phyloP scores from a whole-genome alignment of 768 basidiomycete species.

The Bullera alba region DNA sequence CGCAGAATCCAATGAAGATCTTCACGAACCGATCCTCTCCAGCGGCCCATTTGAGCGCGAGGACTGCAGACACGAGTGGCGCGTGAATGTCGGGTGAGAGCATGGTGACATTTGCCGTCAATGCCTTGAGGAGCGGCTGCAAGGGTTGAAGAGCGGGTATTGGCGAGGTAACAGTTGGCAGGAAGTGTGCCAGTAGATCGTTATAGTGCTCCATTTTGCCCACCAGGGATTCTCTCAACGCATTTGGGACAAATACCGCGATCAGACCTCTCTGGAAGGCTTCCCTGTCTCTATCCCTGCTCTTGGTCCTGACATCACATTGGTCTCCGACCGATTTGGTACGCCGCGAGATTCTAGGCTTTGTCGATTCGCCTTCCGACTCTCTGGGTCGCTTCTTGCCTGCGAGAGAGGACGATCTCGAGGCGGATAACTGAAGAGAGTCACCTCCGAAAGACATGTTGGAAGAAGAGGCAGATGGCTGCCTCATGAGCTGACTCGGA shows the following conservation, averaged over 20 bases:
- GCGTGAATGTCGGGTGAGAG: slow-evolving; percentile 69
- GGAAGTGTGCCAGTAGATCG: slow-evolving; percentile 80
- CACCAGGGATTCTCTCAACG: slow-evolving; percentile 49
- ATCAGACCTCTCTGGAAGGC: slow-evolving; percentile 45
- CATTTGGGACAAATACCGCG: slow-evolving; percentile 45
- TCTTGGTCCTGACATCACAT: slow-evolving; percentile 2
- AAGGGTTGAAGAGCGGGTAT: slow-evolving; percentile 48
- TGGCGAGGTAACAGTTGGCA: slow-evolving; percentile 43
- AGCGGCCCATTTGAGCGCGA: slow-evolving; percentile 86
- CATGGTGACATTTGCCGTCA: slow-evolving; percentile 86
- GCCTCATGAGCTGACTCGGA: no score
- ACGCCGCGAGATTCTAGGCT: slow-evolving; percentile 15
- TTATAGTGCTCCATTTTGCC: slow-evolving; percentile 71
- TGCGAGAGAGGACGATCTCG: slow-evolving; percentile 27
- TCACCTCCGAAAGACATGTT: slow-evolving; percentile 13
- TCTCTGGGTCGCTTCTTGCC: slow-evolving; percentile 34
- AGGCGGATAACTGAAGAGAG: slow-evolving; percentile 11
- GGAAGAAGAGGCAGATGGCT: slow-evolving; percentile 1
- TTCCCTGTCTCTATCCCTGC: slow-evolving; percentile 25
- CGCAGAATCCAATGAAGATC: slow-evolving; percentile 80
- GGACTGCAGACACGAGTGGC: slow-evolving; percentile 73
- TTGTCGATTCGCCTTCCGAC: slow-evolving; percentile 17
- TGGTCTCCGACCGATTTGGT: slow-evolving; percentile 42
- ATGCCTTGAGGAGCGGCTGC: slow-evolving; percentile 60
- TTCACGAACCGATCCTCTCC: slow-evolving; percentile 71